These are phyloP conservation scores for Saccharomyces paradoxus DNA, from an alignment of 805 yeast species.

Conservation along the genomic window DNA sequence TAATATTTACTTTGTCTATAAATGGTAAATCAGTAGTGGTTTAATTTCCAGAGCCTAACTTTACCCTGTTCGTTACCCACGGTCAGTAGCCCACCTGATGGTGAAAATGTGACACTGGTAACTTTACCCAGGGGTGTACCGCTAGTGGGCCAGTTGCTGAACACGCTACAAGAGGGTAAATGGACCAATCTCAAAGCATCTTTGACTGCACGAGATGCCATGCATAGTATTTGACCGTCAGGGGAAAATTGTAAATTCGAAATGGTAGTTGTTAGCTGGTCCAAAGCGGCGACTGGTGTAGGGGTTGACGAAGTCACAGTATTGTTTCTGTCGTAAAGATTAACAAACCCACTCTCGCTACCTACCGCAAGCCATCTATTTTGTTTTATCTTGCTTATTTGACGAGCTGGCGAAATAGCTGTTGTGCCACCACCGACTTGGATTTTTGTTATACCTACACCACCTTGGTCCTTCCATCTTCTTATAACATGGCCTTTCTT, in stretches of 20 bases:
- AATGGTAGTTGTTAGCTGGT: conserved; percentile 74
- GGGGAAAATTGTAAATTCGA: conserved; percentile 64
- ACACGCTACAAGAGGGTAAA: conserved; percentile 78
- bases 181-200: conserved; percentile 86
- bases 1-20: conserved; percentile 1
- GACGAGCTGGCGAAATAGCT: conserved; percentile 19
- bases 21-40: conserved; percentile 49
- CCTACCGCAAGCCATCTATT: conserved; percentile 88
- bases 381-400: conserved; percentile 14
- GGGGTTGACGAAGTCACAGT: conserved; percentile 11
- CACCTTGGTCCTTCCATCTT: conserved; percentile 82
- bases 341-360: conserved; percentile 79
- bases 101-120: conserved; percentile 69
- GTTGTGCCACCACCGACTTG: conserved; percentile 55
- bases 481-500: conserved; percentile 41
- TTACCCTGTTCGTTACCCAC: conserved; percentile 88
- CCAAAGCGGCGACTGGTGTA: conserved; percentile 58
- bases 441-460: conserved; percentile 72
- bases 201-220: conserved; percentile 76
- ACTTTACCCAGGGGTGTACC: conserved; percentile 96
- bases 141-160: conserved; percentile 94
- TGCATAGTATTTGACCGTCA: conserved; percentile 83
- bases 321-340: conserved; percentile 56
- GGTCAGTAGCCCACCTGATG: conserved; percentile 73
- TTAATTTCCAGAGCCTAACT: conserved; percentile 80